Evolutionary conservation across 2,329 filamentous ascomycete genomes (phyloP), one percentile per base, ranked within the genome.

Genomic region (Emergomyces africanus): DNA sequence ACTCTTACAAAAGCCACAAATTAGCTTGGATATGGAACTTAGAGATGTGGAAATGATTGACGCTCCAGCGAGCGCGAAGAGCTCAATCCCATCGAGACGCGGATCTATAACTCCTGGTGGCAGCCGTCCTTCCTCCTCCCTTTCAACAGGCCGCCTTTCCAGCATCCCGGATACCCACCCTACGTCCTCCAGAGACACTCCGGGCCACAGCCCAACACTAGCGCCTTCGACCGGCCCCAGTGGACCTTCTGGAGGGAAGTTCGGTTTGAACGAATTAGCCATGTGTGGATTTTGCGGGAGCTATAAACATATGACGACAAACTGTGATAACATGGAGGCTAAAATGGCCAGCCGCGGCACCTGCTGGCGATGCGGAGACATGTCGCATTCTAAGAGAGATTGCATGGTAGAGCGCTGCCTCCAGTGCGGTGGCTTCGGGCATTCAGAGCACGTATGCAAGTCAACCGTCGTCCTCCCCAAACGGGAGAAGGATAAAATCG

Each of bases 1-100:
- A 25, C 75, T 86, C 67, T 75, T 88, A 18, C 72, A 75, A 49
- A 77, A 76, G 63, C 79, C 81, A 48, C 80, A 81, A 33, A 73
- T 77, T 57, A 74, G 70, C 15, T 60, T 68, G 51, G 69, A 68
- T 62, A 68, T 68, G 61, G 75, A 75, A 58, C 72, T 72, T 61
- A 72, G 72, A 50, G 70, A 77, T 57, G 65, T 75, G 37, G 72
- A 77, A 57, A 77, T 77, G 75, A 60, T 67, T 14, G 75, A 77
- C 59, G 66, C 64, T n/a, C 64, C 67, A 30, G 59, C 62, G 9
- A 35, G 59, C 28, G 59, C 59, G 42, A 61, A 62, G 18, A 46
- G 64, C 48, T 61, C 65, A n/a, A 55, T 60, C 37, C 62, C 60
- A 8, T 63, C 64, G 14, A 59, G 63, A 28, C 51, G 55, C 20